Evolutionary conservation across 768 basidiomycete species (phyloP).

Genomic region (Collybia nuda): DNA sequence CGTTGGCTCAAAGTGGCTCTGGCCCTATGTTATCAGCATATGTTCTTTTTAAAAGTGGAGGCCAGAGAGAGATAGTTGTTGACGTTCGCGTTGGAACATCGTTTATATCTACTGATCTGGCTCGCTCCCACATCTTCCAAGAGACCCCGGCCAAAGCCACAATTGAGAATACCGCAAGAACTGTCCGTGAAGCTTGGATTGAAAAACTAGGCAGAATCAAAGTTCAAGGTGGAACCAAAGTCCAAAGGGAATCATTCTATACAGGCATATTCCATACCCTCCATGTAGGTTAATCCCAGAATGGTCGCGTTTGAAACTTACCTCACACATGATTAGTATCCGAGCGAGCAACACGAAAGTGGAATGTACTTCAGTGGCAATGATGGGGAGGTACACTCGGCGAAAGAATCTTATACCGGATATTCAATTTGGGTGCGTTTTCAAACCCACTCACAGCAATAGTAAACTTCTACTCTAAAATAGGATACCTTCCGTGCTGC

Average conservation of each 20-base stretch:
- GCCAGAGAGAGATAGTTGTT: constrained; percentile 24
- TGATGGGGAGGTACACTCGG: constrained; percentile 49
- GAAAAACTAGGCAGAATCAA: constrained; percentile 46
- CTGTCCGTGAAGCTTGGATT: constrained; percentile 41
- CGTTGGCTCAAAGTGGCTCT: constrained; percentile 18
- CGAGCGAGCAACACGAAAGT: constrained; percentile 58
- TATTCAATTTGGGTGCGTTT: constrained; percentile 74
- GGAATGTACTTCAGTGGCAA: constrained; percentile 63
- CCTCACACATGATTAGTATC: constrained; percentile 39
- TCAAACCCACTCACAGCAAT: not conserved
- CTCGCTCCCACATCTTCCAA: constrained; percentile 41
- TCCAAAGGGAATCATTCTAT: constrained; percentile 40
- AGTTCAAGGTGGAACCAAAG: constrained; percentile 32
- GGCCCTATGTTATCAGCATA: constrained; percentile 44
- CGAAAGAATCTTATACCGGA: constrained; percentile 69
- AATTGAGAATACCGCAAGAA: constrained; percentile 43
- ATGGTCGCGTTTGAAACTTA: not conserved
- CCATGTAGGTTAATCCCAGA: constrained; percentile 17
- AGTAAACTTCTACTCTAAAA: not conserved
- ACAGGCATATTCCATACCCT: constrained; percentile 33
- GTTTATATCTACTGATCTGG: constrained; percentile 61
- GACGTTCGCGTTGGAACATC: constrained; percentile 58
- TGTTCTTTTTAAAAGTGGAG: constrained; percentile 28
- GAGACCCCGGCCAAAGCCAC: constrained; percentile 43
- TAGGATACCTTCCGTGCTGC: constrained; percentile 79